phyloP scores from a whole-genome alignment of 805 yeast genomes.

The Vanderwaltozyma tropicalis region DNA sequence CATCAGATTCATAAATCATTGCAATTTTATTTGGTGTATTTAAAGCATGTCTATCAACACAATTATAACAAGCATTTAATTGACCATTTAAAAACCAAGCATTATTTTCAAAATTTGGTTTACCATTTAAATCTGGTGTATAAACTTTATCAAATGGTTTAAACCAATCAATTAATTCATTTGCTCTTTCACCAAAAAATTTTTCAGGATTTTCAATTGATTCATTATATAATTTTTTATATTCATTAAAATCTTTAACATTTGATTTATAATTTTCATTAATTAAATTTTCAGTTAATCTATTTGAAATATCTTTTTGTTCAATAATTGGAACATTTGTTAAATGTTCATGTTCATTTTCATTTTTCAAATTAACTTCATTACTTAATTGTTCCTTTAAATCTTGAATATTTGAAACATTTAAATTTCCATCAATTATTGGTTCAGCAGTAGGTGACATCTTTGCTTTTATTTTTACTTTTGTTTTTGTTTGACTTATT shows the following conservation, averaged over 20 bases:
- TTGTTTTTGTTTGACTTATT: no score
- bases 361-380: slow-evolving; percentile 2
- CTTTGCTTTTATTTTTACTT: no score
- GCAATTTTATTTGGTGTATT: slow-evolving; percentile 63
- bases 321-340: slow-evolving; percentile 16
- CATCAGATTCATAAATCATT: slow-evolving; percentile 73
- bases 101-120: slow-evolving; percentile 36
- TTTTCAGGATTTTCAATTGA: slow-evolving; percentile 70
- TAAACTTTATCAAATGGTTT: slow-evolving; percentile 53
- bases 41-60: slow-evolving; percentile 75
- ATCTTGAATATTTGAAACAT: background rate
- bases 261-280: slow-evolving; percentile 37
- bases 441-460: slow-evolving; percentile 1
- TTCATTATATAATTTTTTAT: slow-evolving; percentile 56
- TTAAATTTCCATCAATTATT: background rate
- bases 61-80: slow-evolving; percentile 68
- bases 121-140: slow-evolving; percentile 28
- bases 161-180: slow-evolving; percentile 68
- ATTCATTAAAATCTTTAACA: slow-evolving; percentile 53
- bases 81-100: slow-evolving; percentile 77
- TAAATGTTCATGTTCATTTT: slow-evolving; percentile 21
- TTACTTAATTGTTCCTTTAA: background rate
- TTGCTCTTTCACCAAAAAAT: slow-evolving; percentile 73
- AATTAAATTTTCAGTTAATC: slow-evolving; percentile 10
- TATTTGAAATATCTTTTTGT: slow-evolving; percentile 14